Conservation (phyloP, 1,284 basidiomycete genomes). For the Meira miltonrushii region DNA sequence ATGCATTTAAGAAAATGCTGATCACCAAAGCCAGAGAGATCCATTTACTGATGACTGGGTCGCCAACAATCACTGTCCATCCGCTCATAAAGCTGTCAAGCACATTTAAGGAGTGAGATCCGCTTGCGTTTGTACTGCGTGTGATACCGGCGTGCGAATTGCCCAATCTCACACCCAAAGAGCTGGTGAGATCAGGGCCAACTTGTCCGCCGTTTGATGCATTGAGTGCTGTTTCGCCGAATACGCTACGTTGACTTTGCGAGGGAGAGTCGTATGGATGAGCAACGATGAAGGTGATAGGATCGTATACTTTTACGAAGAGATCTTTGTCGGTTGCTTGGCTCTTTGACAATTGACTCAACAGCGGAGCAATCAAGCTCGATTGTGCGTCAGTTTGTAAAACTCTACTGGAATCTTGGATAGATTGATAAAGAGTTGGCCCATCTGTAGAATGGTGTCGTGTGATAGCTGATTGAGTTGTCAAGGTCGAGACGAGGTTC, state of each 20-base stretch:
- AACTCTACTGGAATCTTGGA: conserved; percentile 16
- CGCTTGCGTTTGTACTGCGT: neutral
- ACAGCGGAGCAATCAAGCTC: conserved; percentile 27
- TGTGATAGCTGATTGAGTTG: conserved; percentile 65
- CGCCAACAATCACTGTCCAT: conserved; percentile 93
- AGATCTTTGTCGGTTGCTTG: conserved; percentile 32
- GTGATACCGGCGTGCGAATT: neutral
- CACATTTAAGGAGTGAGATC: conserved; percentile 40
- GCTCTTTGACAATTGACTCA: conserved; percentile 30
- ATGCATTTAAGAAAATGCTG: conserved; percentile 86
- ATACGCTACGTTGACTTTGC: conserved; percentile 21
- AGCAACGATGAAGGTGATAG: conserved; percentile 66
- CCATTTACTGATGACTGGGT: conserved; percentile 92
- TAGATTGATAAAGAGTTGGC: conserved; percentile 44
- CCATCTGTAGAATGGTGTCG: conserved; percentile 56
- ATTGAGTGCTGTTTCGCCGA: conserved; percentile 39
- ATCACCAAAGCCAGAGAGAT: conserved; percentile 82
- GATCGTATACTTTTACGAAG: conserved; percentile 48
- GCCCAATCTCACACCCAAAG: neutral
- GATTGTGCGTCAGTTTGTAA: neutral
- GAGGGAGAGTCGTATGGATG: conserved; percentile 45
- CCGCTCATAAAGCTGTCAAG: conserved; percentile 83
- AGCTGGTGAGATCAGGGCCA: neutral
- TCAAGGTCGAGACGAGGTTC: conserved; percentile 87
- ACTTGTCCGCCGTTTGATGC: conserved; percentile 19